phyloP scores from a whole-genome alignment of 1,284 basidiomycete species.

The Chondrostereum purpureum region DNA sequence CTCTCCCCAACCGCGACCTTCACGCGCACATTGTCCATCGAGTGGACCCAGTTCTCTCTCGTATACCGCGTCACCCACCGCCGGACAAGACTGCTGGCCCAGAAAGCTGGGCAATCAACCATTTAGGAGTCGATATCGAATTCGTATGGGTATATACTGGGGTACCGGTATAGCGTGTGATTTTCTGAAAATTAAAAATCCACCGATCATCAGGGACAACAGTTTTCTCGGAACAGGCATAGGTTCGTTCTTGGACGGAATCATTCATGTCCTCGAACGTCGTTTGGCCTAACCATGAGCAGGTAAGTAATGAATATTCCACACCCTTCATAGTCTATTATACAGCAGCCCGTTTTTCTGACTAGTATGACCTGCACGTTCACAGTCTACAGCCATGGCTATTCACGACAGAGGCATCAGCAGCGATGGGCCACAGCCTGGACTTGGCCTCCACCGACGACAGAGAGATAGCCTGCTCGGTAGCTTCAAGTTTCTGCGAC shows the following conservation, averaged over 20 bases:
- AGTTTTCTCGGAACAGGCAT: too few species aligned
- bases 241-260: too few species aligned
- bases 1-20: too few species aligned
- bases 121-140: too few species aligned
- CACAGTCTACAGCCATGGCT: background rate
- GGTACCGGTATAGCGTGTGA: background rate
- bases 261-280: background rate
- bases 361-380: background rate
- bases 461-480: conserved; percentile 41
- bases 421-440: background rate
- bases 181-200: background rate
- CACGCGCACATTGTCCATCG: too few species aligned
- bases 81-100: too few species aligned
- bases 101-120: too few species aligned
- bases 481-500: conserved; percentile 41
- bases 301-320: background rate
- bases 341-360: too few species aligned
- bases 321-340: background rate
- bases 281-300: background rate
- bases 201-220: background rate
- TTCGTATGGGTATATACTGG: too few species aligned
- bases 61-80: too few species aligned
- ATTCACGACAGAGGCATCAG: background rate
- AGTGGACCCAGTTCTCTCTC: too few species aligned
- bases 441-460: background rate